Conservation (phyloP, 257 asterid genomes). For the Rhazya stricta region DNA sequence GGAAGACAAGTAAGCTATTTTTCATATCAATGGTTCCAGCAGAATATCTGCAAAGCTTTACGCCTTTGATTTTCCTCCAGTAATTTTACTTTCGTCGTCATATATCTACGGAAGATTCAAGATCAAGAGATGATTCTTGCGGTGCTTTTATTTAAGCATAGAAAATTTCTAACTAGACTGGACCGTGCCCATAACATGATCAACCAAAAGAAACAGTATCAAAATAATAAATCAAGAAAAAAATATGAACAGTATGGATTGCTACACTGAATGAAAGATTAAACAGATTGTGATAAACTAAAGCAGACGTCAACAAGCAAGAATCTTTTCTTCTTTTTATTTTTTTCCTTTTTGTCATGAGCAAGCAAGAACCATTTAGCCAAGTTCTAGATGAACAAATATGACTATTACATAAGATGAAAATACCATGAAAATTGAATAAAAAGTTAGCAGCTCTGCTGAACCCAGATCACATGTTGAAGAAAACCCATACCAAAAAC, state of each 20-base stretch:
- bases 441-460: conserved; percentile 1
- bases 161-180: neutral
- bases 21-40: neutral
- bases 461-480: neutral
- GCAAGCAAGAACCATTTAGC: neutral
- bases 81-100: neutral
- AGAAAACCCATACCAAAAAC: conserved; percentile 37
- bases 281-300: neutral
- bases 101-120: neutral
- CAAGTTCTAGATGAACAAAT: neutral
- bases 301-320: too few relatives aligned
- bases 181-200: neutral
- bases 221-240: neutral
- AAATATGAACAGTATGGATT: too few relatives aligned
- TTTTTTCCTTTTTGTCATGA: too few relatives aligned
- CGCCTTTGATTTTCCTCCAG: neutral
- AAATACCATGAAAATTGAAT: neutral
- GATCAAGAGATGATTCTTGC: neutral
- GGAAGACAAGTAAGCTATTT: neutral
- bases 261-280: too few relatives aligned
- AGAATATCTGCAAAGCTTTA: neutral
- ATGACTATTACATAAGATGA: neutral
- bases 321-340: too few relatives aligned
- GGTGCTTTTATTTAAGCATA: neutral
- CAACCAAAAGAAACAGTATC: neutral